Percentiles rank a stretch among this genome's conserved stretches.
These are phyloP conservation scores for Linanthus parryae DNA, from an alignment of 148 eudicot genomes.

Conservation along the genomic window DNA sequence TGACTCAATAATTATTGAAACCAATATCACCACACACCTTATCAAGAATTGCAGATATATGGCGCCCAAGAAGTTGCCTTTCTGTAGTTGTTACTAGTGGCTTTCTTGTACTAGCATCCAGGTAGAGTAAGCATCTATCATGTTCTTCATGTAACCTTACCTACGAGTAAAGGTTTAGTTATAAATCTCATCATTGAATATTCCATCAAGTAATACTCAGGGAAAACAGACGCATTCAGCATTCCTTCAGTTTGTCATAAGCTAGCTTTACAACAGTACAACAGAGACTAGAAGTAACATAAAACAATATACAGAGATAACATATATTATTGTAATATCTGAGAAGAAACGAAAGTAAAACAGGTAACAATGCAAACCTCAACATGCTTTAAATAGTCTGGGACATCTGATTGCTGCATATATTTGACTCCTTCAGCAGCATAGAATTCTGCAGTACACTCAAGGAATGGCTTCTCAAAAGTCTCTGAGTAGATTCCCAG, in stretches of 20 bases:
- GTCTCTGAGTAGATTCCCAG: conserved; percentile 80
- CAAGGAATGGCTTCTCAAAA: conserved; percentile 94
- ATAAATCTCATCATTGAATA: conserved; percentile 15
- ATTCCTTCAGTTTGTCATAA: too few relatives aligned
- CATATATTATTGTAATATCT: background rate
- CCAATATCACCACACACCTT: conserved; percentile 36
- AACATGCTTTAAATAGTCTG: conserved; percentile 90
- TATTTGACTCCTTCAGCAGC: conserved; percentile 91
- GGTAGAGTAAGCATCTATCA: conserved; percentile 80
- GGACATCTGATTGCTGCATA: conserved; percentile 97
- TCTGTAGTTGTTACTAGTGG: conserved; percentile 82
- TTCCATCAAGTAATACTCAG: too few relatives aligned
- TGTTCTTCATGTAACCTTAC: conserved; percentile 87
- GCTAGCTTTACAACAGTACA: too few relatives aligned
- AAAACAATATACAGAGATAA: background rate
- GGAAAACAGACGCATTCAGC: too few relatives aligned
- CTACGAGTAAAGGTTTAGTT: conserved; percentile 35
- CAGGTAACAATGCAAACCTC: conserved; percentile 44
- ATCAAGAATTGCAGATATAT: conserved; percentile 82
- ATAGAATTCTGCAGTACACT: conserved; percentile 82
- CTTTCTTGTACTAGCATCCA: conserved; percentile 85
- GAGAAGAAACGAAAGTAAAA: background rate
- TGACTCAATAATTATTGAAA: background rate
- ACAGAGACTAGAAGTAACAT: background rate
- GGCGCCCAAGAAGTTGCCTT: conserved; percentile 85